Base-by-base conservation (phyloP, 2,329 filamentous ascomycete genomes). In the Aspergillus flavus region DNA sequence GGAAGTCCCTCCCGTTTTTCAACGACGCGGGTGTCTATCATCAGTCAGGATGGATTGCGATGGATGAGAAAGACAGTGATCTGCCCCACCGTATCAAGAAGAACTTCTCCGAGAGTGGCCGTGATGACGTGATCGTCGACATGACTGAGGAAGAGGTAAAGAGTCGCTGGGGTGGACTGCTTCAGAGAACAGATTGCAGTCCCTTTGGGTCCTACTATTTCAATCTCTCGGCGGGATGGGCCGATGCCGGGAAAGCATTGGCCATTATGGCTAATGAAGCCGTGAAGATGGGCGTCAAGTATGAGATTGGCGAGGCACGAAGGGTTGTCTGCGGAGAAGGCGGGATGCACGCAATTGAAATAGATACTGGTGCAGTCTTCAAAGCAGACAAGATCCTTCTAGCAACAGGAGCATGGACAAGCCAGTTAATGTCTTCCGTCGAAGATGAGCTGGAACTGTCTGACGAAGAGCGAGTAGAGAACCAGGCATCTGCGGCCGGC, bases 401-500 rank as follows among this genome's bases (percentile, higher is more conserved):
- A 36, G 82, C 81, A 46, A 84, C 86, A 0, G 87, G 86, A 14
- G 86, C 86, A 4, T 84, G 85, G 73, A 88, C 86, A 6, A 83
- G 83, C 41, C 75, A 80, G 32, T 69, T 89, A 19, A 79, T 89
- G 58, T 83, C 84, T 32, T 81, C 84, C 16, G 45, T 82, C 2
- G 82, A 85, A 66, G 80, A 83, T 61, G 65, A 72, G 3, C 66
- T 83, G 6, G 59, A 68, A 2, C 72, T 82, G 50, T 83, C 83
- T 55, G 83, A 82, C 0, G 79, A 82, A 6, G 75, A 81, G 16
- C 82, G 82, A 61, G 75, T 79, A 39, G 76, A 84, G 26, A 78
- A 86, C 23, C 85, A 88, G 62, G 79, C 83, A 26, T 85, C 83
- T 16, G 87, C 88, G 21, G 87, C 86, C 2, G 88, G 85, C 1